These are phyloP conservation scores for Isabelozyma heimii DNA, from an alignment of 805 yeast genomes.

Conservation along the genomic window DNA sequence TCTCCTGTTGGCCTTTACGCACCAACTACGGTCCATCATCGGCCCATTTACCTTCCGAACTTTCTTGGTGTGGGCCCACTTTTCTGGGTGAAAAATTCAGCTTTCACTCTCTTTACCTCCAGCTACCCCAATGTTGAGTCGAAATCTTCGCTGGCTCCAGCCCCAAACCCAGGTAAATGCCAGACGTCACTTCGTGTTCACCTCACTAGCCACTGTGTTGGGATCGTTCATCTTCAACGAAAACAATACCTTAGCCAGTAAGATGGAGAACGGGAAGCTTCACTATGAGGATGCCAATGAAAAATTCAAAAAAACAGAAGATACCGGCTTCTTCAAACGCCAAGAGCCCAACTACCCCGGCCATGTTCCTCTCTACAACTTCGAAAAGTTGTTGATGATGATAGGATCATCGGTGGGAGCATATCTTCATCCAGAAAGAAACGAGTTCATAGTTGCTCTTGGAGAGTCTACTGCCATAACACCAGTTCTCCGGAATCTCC, in stretches of 20 bases:
- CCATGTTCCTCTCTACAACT: slow-evolving; percentile 67
- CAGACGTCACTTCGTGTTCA: slow-evolving; percentile 6
- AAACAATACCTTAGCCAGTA: slow-evolving; percentile 54
- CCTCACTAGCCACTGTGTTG: slow-evolving; percentile 15
- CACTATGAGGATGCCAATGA: slow-evolving; percentile 37
- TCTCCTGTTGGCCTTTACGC: no score
- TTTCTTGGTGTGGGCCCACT: neutral
- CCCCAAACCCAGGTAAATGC: neutral
- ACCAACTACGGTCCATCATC: no score
- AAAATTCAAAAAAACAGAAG: slow-evolving; percentile 23
- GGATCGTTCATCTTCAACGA: slow-evolving; percentile 36
- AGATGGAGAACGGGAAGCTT: slow-evolving; percentile 52
- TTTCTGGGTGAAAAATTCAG: neutral
- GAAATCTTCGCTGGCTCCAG: neutral
- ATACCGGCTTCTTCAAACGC: slow-evolving; percentile 31
- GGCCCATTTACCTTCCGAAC: no score
- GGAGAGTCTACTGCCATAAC: slow-evolving; percentile 90
- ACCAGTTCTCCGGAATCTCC: slow-evolving; percentile 57
- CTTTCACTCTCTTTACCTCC: neutral
- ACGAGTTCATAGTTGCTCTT: slow-evolving; percentile 71
- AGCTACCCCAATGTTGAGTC: neutral
- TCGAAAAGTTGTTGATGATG: slow-evolving; percentile 66
- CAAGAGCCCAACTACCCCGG: slow-evolving; percentile 58
- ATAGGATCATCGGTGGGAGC: slow-evolving; percentile 78
- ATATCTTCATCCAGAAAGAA: slow-evolving; percentile 69